These are phyloP conservation scores for Malbranchea cinnamomea DNA, from an alignment of 2,329 filamentous ascomycete genomes.

Conservation along the genomic window DNA sequence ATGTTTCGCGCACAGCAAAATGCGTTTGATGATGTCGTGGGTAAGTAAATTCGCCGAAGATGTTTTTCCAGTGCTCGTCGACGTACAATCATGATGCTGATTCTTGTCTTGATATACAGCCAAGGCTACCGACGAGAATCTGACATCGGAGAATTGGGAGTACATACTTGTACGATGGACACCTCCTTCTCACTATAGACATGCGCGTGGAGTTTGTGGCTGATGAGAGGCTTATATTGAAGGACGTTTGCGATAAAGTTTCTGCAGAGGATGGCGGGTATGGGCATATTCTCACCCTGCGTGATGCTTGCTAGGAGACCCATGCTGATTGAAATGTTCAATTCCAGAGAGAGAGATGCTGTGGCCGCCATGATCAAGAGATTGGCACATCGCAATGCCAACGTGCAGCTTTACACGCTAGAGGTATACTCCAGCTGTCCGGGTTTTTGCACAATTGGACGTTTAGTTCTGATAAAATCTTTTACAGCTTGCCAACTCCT, in stretches of 20 bases:
- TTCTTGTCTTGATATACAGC: conserved; percentile 30
- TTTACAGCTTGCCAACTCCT: conserved; percentile 63
- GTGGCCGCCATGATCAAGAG: conserved; percentile 84
- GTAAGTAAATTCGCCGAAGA: conserved; percentile 26
- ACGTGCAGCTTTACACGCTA: conserved; percentile 88
- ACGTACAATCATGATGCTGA: conserved; percentile 14
- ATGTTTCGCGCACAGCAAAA: conserved; percentile 52
- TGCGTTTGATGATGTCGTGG: conserved; percentile 55
- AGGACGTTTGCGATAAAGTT: conserved; percentile 49
- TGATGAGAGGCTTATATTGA: conserved; percentile 6
- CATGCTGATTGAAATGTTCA: background rate
- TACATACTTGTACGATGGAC: conserved; percentile 41
- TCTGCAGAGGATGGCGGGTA: conserved; percentile 35
- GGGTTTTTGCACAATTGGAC: background rate
- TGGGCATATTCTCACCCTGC: conserved; percentile 4
- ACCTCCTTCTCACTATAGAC: background rate
- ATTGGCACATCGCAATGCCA: conserved; percentile 83
- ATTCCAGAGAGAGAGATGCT: conserved; percentile 55
- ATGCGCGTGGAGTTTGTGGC: background rate
- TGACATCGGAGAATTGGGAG: conserved; percentile 74
- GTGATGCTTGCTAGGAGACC: background rate
- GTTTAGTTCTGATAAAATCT: background rate
- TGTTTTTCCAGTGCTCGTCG: background rate
- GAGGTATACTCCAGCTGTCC: conserved; percentile 39
- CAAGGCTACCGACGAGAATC: conserved; percentile 92